phyloP scores from a whole-genome alignment of 1,284 basidiomycete species.

The Rhizopogon hawkerae region DNA sequence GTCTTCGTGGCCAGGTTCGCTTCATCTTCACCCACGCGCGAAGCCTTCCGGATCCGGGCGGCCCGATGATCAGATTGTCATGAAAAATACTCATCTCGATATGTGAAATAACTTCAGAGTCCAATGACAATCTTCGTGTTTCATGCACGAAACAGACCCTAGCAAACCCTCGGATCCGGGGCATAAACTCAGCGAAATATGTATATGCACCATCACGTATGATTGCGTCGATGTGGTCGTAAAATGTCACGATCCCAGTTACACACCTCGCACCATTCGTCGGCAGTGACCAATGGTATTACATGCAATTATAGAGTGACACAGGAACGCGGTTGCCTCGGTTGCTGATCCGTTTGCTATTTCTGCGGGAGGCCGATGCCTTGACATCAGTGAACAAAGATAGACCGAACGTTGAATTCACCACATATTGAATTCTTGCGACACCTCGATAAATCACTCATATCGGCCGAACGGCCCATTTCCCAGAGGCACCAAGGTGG shows the following conservation, averaged over 20 bases:
- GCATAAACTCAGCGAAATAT: not conserved
- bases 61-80: not conserved
- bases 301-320: not conserved
- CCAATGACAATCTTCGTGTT: not conserved
- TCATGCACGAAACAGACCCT: not conserved
- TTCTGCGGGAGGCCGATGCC: not conserved
- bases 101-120: not conserved
- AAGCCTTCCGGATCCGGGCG: not conserved
- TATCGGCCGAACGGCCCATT: not conserved
- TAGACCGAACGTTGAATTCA: not conserved
- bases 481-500: not conserved
- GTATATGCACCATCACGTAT: not conserved
- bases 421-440: not conserved
- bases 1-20: not conserved
- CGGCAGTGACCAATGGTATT: not conserved
- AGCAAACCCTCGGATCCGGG: slow-evolving; percentile 1
- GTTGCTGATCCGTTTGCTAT: not conserved
- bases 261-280: not conserved
- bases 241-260: not conserved
- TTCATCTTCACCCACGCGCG: not conserved
- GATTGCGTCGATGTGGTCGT: not conserved
- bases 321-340: not conserved
- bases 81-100: no score
- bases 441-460: not conserved
- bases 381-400: not conserved